These are phyloP conservation scores for Bertia moriformis DNA, from an alignment of 2,329 filamentous ascomycete genomes.

Conservation along the genomic window DNA sequence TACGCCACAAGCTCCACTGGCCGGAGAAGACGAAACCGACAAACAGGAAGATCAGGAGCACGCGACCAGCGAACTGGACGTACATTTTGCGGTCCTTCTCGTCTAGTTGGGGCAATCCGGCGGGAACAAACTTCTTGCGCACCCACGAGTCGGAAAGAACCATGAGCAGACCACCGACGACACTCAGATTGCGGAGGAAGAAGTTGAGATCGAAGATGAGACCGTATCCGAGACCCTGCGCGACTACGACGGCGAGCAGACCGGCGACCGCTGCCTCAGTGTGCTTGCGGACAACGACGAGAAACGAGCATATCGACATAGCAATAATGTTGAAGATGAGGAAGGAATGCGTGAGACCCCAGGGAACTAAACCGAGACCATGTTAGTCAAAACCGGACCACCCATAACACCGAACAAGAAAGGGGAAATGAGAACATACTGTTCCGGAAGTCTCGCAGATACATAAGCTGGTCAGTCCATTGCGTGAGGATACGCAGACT, in stretches of 20 bases:
- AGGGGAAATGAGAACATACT: constrained; percentile 40
- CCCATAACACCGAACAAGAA: not conserved
- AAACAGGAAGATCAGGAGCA: constrained; percentile 94
- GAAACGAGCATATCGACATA: constrained; percentile 67
- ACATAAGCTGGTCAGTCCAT: constrained; percentile 88
- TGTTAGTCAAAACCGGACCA: not conserved
- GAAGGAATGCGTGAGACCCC: constrained; percentile 81
- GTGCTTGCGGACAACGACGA: constrained; percentile 85
- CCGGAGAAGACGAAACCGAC: constrained; percentile 92
- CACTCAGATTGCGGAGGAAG: constrained; percentile 95
- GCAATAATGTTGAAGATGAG: constrained; percentile 77
- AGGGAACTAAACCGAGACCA: constrained; percentile 40
- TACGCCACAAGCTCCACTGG: constrained; percentile 77
- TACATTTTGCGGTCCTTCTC: constrained; percentile 99
- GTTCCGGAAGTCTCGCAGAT: constrained; percentile 80
- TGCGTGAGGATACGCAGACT: constrained; percentile 91
- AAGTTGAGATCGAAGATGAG: constrained; percentile 99
- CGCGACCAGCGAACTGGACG: constrained; percentile 91
- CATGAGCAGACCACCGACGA: constrained; percentile 95
- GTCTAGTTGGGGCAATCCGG: constrained; percentile 81
- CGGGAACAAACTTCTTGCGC: constrained; percentile 91
- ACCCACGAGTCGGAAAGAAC: constrained; percentile 97
- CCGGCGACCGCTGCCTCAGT: constrained; percentile 85
- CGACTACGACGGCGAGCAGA: constrained; percentile 78
- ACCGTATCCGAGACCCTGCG: constrained; percentile 90